Conservation (phyloP, 805 yeast species). For the Kodamaea fukazawae region DNA sequence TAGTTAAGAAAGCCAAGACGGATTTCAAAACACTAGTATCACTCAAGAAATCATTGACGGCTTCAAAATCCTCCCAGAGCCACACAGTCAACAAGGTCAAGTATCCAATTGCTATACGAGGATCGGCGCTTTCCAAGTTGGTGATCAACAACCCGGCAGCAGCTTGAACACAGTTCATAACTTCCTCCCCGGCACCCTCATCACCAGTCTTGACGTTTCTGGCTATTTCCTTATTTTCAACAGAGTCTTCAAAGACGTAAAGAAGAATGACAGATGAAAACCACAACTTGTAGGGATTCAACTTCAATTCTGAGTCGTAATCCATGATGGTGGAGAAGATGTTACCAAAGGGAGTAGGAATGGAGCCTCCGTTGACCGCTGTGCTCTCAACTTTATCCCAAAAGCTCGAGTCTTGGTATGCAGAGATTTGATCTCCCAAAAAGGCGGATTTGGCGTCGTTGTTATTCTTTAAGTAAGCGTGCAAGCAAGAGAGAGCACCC, state of each 20-base stretch:
- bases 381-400: conserved; percentile 14
- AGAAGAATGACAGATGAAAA: conserved; percentile 70
- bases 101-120: conserved; percentile 76
- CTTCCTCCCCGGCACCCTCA: conserved; percentile 64
- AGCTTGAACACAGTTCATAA: conserved; percentile 67
- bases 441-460: conserved; percentile 59
- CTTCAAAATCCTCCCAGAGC: conserved; percentile 73
- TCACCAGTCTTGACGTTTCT: conserved; percentile 55
- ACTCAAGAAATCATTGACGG: conserved; percentile 70
- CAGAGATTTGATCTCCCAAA: conserved; percentile 60
- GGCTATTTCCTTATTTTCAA: conserved; percentile 48
- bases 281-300: conserved; percentile 88
- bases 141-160: conserved; percentile 71
- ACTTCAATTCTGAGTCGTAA: conserved; percentile 57
- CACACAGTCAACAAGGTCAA: conserved; percentile 70
- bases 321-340: conserved; percentile 70
- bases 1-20: conserved; percentile 58
- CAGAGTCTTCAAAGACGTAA: conserved; percentile 55
- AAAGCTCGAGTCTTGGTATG: conserved; percentile 28
- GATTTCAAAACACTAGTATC: conserved; percentile 68
- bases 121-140: conserved; percentile 58
- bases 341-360: conserved; percentile 44
- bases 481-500: conserved; percentile 64
- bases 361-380: conserved; percentile 7
- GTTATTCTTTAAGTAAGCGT: conserved; percentile 67